Percentiles rank a stretch among this genome's conserved stretches.
These are phyloP conservation scores for Glomus cerebriforme DNA, from an alignment of 192 early-diverging fungal genomes.

Conservation along the genomic window DNA sequence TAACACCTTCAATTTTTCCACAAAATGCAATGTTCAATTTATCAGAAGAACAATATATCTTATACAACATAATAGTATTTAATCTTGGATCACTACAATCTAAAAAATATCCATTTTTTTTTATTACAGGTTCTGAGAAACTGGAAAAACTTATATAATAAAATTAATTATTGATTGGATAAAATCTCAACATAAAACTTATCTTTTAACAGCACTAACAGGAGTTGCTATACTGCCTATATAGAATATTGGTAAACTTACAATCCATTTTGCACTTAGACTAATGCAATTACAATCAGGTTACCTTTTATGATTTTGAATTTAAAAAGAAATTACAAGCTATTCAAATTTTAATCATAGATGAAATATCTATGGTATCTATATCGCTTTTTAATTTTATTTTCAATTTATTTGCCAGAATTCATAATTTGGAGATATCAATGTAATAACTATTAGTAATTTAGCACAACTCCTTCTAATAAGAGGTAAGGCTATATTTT, in stretches of 20 bases:
- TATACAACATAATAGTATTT: not conserved
- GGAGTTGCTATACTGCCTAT: too few relatives aligned
- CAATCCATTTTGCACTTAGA: not conserved
- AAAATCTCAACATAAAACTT: too few relatives aligned
- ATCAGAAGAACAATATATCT: not conserved
- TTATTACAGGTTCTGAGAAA: not conserved
- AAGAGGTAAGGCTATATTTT: not conserved
- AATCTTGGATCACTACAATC: not conserved
- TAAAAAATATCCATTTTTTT: not conserved
- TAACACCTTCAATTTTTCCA: not conserved
- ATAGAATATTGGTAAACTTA: too few relatives aligned
- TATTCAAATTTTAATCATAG: constrained; percentile 3
- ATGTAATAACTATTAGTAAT: not conserved
- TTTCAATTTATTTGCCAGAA: not conserved
- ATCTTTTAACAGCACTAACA: too few relatives aligned
- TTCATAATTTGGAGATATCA: not conserved
- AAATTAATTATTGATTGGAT: not conserved
- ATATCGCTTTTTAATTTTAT: not conserved
- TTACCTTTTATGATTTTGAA: not conserved
- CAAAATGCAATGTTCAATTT: not conserved
- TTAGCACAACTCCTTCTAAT: not conserved
- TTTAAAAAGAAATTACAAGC: not conserved
- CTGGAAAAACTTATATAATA: constrained; percentile 5
- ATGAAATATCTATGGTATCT: not conserved
- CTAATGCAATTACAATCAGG: not conserved